Conservation (phyloP, 805 yeast species). For the Suhomyces sp. region DNA sequence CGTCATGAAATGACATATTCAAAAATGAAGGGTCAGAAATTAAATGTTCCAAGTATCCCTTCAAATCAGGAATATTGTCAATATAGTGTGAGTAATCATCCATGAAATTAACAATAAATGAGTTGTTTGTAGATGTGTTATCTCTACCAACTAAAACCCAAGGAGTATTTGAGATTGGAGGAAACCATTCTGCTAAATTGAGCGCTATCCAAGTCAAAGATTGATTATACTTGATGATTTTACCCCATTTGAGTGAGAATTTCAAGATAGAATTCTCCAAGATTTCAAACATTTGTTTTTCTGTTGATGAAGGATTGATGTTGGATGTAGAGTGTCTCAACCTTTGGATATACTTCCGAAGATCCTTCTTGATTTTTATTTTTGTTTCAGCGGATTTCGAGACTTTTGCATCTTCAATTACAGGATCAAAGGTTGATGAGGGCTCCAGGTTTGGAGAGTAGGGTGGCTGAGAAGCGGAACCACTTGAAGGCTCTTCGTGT, state of each 20-base stretch:
- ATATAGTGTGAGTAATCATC: conserved; percentile 41
- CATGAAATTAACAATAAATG: conserved; percentile 32
- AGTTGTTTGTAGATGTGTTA: conserved; percentile 22
- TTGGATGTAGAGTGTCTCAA: conserved; percentile 29
- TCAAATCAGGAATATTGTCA: conserved; percentile 27
- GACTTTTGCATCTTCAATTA: not conserved
- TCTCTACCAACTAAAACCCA: conserved; percentile 59
- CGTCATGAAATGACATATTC: conserved; percentile 58
- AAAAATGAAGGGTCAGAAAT: conserved; percentile 27
- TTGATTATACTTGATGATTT: conserved; percentile 70
- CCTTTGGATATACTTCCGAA: conserved; percentile 58
- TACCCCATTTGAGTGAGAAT: conserved; percentile 79
- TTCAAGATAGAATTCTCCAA: conserved; percentile 60
- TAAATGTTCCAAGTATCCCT: conserved; percentile 20
- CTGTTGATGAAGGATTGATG: conserved; percentile 39
- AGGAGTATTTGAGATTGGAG: conserved; percentile 55
- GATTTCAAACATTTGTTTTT: conserved; percentile 51
- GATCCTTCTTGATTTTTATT: conserved; percentile 51
- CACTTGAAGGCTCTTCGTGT: conserved; percentile 8
- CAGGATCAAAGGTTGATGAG: too few relatives aligned
- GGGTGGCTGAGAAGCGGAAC: not conserved
- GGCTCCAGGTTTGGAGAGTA: not conserved
- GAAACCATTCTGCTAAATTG: conserved; percentile 86
- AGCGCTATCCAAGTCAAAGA: conserved; percentile 88
- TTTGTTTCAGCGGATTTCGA: conserved; percentile 21